Evolutionary conservation across 2,329 filamentous ascomycete genomes (phyloP), one percentile per base, ranked within the genome.

Genomic region (Colletotrichum gloeosporioides): DNA sequence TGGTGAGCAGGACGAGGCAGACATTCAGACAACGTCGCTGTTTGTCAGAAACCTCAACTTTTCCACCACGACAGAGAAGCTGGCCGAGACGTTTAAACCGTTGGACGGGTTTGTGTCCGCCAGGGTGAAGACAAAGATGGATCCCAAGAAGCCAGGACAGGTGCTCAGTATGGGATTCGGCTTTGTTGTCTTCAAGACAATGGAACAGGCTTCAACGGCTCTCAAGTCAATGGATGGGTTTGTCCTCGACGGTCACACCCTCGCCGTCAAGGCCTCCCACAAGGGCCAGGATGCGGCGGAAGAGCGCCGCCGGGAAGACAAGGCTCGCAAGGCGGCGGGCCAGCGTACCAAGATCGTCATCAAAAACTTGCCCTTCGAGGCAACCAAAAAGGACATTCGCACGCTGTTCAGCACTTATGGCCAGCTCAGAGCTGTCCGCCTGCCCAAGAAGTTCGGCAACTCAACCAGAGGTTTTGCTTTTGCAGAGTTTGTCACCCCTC

Each of bases 301-400:
- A 83, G 95, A 98, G 85, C 92, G 95, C 79, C 92, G 94, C 78
- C 94, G 93, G 79, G 94, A 96, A 79, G 96, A 99, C 82, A 92
- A 91, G 78, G 93, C 94, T 67, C 98, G 96, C 89, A 98, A 96
- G 85, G 87, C 91, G 67, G 93, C 95, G 29, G 91, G 91, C 18
- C 92, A 93, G 82, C 91, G 92, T 79, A 98, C 96, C 64, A 99
- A 99, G 90, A 94, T 99, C 82, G 93, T 99, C 85, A 94, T 99
- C 88, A 99, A 99, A 89, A 99, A 99, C 88, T 88, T 99, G 85
- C 96, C 97, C 25, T 99, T 99, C 88, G 95, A 99, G 87, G 94
- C 95, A 65, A 94, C 93, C 70, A 98, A 98, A 88, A 97, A 98
- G 85, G 97, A 99, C 83, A 90, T 99, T 75, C 92, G 95, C 78